These are phyloP conservation scores for Arctostaphylos glauca DNA, from an alignment of 148 eudicot species.

Conservation along the genomic window DNA sequence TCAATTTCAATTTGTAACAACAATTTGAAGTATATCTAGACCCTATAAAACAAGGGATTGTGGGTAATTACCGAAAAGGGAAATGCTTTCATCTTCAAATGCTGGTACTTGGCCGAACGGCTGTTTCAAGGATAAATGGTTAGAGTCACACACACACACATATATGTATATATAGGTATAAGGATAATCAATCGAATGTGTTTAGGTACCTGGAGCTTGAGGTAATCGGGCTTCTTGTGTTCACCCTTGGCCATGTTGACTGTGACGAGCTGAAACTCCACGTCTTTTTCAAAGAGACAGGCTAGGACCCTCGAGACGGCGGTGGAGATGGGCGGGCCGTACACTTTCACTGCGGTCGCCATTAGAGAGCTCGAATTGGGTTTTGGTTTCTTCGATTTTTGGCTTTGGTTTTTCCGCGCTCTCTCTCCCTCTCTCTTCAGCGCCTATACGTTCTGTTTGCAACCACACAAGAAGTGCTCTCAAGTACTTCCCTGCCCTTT, in stretches of 20 bases:
- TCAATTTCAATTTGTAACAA: no score
- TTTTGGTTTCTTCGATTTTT: constrained; percentile 7
- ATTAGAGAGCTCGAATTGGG: constrained; percentile 17
- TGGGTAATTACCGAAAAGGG: constrained; percentile 61
- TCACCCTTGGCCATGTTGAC: constrained; percentile 70
- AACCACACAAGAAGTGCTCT: neutral
- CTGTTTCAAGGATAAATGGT: constrained; percentile 30
- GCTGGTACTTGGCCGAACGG: constrained; percentile 96
- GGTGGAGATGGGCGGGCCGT: constrained; percentile 72
- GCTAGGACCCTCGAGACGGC: constrained; percentile 73
- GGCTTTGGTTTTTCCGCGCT: neutral
- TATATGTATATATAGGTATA: no score
- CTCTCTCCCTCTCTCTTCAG: no score
- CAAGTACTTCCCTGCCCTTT: neutral
- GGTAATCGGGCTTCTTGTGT: constrained; percentile 67
- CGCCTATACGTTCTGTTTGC: neutral
- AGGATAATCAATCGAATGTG: no score
- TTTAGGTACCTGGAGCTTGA: constrained; percentile 60
- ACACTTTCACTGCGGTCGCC: constrained; percentile 69
- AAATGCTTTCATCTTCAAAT: constrained; percentile 67
- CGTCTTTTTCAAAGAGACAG: constrained; percentile 79
- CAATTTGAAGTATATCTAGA: no score
- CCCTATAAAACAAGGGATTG: neutral
- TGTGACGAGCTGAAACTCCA: constrained; percentile 50
- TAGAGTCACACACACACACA: neutral